Evolutionary conservation across 139 green algal species (phyloP), one percentile per base, ranked within the genome.

Genomic region (Auxenochlorella pyrenoidosa): DNA sequence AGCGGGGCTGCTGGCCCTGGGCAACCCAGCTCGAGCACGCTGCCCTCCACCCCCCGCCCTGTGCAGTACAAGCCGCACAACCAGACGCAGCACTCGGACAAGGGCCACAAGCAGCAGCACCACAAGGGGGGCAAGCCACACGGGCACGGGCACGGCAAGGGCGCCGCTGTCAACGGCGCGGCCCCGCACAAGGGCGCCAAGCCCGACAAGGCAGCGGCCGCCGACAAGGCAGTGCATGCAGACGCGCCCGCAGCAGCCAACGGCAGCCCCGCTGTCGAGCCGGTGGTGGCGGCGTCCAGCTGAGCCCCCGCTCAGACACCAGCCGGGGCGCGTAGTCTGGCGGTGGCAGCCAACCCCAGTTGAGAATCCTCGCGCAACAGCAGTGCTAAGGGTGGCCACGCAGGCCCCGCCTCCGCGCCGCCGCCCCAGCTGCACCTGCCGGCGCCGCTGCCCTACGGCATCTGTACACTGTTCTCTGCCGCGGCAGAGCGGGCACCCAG

Each of bases 371-470:
- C 18, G 54, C 16, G 18, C 54, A 63, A 13, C 54, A 54, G 54
- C 22, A 4, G 13, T 63, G 54, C 12, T 22, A 2, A 24, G 54
- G 18, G 16, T 22, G 54, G 15, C 18, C 16, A 13, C 10, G 54
- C 54, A 22, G 15, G 54, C 54, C 54, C 22, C 15, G 54, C 54
- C 54, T n/a, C 34, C 13, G 5, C 70, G 34, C 34, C 15, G 34
- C 34, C 70, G 15, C 34, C 70, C 34, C 36, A 93, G 89, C 95
- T 96, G 76, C 77, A 95, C 83, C 80, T 95, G n/a, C 92, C 94
- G 36, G 92, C 54, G 54, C 54, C 54, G 54, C 15, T 13, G 15
- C 18, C 54, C 54, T 4, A 22, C 54, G 54, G 54, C 54, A 28
- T 2, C 54, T 63, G 54, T 63, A 63, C 54, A 63, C 54, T 63